These are phyloP conservation scores for Trametes villosa DNA, from an alignment of 768 basidiomycete genomes.

Conservation along the genomic window DNA sequence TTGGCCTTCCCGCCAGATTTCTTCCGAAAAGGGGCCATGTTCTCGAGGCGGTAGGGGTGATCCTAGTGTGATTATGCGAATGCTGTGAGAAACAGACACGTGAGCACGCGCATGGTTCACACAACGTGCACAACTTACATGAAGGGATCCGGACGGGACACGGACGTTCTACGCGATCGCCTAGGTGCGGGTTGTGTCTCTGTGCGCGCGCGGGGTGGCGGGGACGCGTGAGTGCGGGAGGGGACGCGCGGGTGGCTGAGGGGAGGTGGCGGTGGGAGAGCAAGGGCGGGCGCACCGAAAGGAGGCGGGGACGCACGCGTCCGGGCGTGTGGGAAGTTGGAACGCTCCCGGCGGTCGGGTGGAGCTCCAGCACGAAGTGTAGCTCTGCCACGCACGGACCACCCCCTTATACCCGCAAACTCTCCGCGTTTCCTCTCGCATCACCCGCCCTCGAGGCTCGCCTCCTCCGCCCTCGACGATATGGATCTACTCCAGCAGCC, in stretches of 20 bases:
- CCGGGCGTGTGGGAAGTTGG: too few relatives aligned
- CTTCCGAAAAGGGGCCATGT: conserved; percentile 23
- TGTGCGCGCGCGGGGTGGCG: background rate
- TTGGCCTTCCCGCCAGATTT: conserved; percentile 62
- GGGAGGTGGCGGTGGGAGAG: conserved; percentile 19
- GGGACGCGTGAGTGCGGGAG: background rate
- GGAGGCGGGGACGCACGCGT: too few relatives aligned
- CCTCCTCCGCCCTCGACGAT: too few relatives aligned
- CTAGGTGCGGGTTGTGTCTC: background rate
- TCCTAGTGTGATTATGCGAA: background rate
- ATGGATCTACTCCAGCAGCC: too few relatives aligned
- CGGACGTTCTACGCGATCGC: background rate
- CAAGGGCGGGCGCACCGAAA: too few relatives aligned
- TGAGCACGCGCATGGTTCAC: background rate
- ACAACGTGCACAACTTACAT: background rate
- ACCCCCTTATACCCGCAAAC: too few relatives aligned
- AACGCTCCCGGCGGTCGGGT: too few relatives aligned
- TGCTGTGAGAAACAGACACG: background rate
- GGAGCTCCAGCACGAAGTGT: too few relatives aligned
- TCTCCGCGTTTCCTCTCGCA: too few relatives aligned
- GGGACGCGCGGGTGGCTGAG: conserved; percentile 17
- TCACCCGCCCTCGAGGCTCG: too few relatives aligned
- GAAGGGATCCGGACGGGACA: too few relatives aligned
- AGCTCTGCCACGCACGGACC: too few relatives aligned
- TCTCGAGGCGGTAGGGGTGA: background rate